Percentiles rank a stretch among this genome's conserved stretches.
Evolutionary conservation across 1,284 basidiomycete species (phyloP).

Genomic region (Microbotryum scabiosae): DNA sequence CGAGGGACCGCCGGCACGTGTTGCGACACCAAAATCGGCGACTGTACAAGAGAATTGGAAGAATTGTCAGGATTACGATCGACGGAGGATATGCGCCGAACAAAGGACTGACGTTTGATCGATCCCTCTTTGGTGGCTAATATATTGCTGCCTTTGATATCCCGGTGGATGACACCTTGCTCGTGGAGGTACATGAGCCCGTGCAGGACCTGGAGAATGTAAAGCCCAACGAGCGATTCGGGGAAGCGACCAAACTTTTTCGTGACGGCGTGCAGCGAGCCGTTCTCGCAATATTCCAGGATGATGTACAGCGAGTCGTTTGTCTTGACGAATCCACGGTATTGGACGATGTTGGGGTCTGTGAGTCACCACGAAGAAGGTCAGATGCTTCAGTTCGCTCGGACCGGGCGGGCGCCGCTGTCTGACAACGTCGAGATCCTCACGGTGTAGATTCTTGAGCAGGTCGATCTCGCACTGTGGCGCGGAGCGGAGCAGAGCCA

Average conservation of each 20-base stretch:
- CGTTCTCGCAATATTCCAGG: slow-evolving; percentile 96
- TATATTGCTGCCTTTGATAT: slow-evolving; percentile 97
- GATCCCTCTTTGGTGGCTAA: slow-evolving; percentile 97
- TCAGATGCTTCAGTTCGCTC: too few species aligned
- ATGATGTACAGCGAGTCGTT: slow-evolving; percentile 92
- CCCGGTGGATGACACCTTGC: slow-evolving; percentile 95
- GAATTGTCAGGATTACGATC: slow-evolving; percentile 34
- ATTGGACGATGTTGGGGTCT: slow-evolving; percentile 91
- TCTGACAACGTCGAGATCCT: neutral
- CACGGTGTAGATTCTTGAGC: slow-evolving; percentile 79
- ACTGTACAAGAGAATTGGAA: slow-evolving; percentile 16
- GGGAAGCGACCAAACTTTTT: slow-evolving; percentile 98
- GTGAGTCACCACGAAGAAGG: neutral
- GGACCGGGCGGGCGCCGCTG: too few species aligned
- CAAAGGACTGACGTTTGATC: slow-evolving; percentile 79
- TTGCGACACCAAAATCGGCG: slow-evolving; percentile 37
- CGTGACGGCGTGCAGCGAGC: slow-evolving; percentile 86
- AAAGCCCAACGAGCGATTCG: slow-evolving; percentile 88
- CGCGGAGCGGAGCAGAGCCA: neutral
- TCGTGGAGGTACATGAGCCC: slow-evolving; percentile 92
- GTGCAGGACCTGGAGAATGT: slow-evolving; percentile 83
- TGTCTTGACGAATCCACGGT: slow-evolving; percentile 95
- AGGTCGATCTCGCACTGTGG: slow-evolving; percentile 93
- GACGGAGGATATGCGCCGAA: slow-evolving; percentile 53
- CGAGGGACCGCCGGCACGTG: slow-evolving; percentile 50